Conservation (phyloP, 2,329 filamentous ascomycete genomes). For the Boeremia lycopersici region DNA sequence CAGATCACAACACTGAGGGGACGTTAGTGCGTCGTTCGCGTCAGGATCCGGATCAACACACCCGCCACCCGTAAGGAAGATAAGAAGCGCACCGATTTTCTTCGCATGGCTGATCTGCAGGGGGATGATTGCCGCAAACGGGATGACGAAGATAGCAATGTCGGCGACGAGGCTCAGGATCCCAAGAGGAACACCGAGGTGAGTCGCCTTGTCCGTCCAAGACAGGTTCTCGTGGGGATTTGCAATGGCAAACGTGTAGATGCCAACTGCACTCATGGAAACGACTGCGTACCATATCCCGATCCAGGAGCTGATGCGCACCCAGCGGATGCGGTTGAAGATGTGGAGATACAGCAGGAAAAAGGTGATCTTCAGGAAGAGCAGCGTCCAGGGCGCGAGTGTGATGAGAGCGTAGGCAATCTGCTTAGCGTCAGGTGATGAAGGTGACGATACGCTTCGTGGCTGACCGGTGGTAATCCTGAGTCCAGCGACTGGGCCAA, state of each 20-base stretch:
- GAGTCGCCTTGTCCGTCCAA: not conserved
- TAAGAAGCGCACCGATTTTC: constrained; percentile 8
- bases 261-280: not conserved
- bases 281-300: constrained; percentile 2
- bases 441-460: not conserved
- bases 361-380: constrained; percentile 11
- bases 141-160: constrained; percentile 5
- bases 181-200: not conserved
- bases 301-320: constrained; percentile 2
- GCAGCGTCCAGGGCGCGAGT: not conserved
- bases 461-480: not conserved
- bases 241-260: not conserved
- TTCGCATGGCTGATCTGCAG: constrained; percentile 6
- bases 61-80: constrained; percentile 16
- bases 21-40: no score
- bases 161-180: constrained; percentile 3
- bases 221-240: constrained; percentile 1
- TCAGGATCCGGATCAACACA: not conserved
- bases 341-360: constrained; percentile 13
- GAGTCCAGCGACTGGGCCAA: not conserved
- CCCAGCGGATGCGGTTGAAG: constrained; percentile 10
- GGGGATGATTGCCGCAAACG: constrained; percentile 3
- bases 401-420: not conserved
- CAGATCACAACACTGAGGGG: constrained; percentile 12
- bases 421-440: not conserved